phyloP scores from a whole-genome alignment of 192 early-diverging fungal genomes.

The Dissophora ornata region DNA sequence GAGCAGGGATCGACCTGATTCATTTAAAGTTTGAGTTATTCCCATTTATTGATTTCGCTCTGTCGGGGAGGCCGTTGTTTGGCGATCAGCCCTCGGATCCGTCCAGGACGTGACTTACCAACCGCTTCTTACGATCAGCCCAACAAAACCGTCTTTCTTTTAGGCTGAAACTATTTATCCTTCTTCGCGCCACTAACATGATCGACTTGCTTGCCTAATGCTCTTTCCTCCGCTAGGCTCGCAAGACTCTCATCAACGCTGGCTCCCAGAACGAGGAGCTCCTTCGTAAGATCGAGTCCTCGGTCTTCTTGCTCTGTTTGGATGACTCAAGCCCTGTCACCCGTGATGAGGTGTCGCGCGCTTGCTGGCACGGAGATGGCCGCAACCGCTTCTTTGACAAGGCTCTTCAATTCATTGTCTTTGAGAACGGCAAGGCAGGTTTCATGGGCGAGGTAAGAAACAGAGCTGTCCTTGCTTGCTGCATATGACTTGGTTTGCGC shows the following conservation, averaged over 20 bases:
- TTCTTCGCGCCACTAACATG: no score
- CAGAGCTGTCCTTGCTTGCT: no score
- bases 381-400: conserved; percentile 99
- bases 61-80: conserved; percentile 5
- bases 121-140: no score
- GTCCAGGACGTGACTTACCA: no score
- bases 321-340: conserved; percentile 90
- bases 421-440: conserved; percentile 97
- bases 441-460: conserved; percentile 84
- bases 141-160: no score
- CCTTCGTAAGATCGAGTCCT: conserved; percentile 86
- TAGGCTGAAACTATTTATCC: neutral
- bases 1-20: neutral
- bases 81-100: neutral
- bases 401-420: conserved; percentile 94
- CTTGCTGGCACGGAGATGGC: conserved; percentile 96
- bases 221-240: conserved; percentile 53
- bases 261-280: conserved; percentile 76
- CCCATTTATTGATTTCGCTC: no score
- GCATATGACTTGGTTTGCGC: no score
- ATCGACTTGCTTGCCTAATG: no score
- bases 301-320: conserved; percentile 90
- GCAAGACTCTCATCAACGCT: conserved; percentile 71
- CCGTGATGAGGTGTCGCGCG: conserved; percentile 85
- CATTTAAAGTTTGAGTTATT: neutral